Evolutionary conservation across 768 basidiomycete genomes (phyloP).

Genomic region (Lanmaoa rubissima): DNA sequence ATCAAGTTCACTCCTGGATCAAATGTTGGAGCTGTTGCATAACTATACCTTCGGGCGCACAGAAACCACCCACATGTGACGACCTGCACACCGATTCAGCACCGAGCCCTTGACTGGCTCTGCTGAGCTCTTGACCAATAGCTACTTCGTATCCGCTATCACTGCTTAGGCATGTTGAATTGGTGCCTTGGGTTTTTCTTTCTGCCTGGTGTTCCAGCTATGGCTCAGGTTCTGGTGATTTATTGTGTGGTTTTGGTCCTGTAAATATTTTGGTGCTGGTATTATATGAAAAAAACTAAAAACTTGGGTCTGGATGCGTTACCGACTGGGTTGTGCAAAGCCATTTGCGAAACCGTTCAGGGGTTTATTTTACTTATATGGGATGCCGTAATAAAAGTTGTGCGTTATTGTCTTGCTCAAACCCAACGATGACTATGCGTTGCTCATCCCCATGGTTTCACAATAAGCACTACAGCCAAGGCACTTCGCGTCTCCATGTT

Average conservation of each 20-base stretch:
- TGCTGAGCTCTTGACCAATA: too few relatives aligned
- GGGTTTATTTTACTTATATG: constrained; percentile 9
- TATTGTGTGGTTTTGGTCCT: background rate
- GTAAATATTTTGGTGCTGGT: background rate
- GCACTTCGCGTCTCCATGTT: constrained; percentile 19
- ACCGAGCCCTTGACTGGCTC: too few relatives aligned
- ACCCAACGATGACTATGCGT: constrained; percentile 6
- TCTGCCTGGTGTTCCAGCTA: too few relatives aligned
- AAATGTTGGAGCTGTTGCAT: background rate
- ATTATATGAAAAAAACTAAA: too few relatives aligned
- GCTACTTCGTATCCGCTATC: too few relatives aligned
- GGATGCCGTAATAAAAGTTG: background rate
- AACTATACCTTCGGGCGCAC: too few relatives aligned
- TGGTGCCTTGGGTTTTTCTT: too few relatives aligned
- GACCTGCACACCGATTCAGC: background rate
- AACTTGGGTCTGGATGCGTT: background rate
- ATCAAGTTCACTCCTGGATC: background rate
- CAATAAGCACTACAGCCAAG: constrained; percentile 23
- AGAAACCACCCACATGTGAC: background rate
- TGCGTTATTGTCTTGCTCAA: constrained; percentile 27
- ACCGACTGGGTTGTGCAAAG: background rate
- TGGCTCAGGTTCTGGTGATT: too few relatives aligned
- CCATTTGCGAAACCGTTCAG: constrained; percentile 2
- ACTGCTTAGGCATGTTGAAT: too few relatives aligned
- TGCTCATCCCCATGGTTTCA: constrained; percentile 30